Conservation (phyloP, 306 rosid genomes). For the Leucaena leucocephala region DNA sequence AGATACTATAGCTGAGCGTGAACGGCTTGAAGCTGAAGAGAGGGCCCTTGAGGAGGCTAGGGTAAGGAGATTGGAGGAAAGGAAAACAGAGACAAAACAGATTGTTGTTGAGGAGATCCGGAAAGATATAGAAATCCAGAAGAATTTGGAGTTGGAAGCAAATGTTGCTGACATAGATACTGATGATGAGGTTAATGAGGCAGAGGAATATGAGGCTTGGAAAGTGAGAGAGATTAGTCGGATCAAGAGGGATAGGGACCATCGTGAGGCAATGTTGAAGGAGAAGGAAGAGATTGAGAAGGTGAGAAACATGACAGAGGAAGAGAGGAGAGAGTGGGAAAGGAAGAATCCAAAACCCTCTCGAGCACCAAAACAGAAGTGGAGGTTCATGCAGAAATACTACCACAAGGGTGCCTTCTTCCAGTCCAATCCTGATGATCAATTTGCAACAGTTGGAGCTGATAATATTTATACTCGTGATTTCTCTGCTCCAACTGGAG, state of each 20-base stretch:
- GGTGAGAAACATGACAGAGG: constrained; percentile 96
- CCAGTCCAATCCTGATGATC: constrained; percentile 66
- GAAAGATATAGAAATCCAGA: constrained; percentile 86
- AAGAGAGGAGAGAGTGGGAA: constrained; percentile 99
- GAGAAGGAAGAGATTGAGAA: constrained; percentile 88
- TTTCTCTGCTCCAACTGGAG: constrained; percentile 96
- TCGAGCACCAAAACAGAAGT: constrained; percentile 63
- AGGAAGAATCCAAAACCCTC: constrained; percentile 87
- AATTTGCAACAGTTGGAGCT: constrained; percentile 53
- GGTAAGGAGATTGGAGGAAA: constrained; percentile 79
- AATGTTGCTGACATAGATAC: constrained; percentile 92
- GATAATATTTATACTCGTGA: constrained; percentile 72
- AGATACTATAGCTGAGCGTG: constrained; percentile 93
- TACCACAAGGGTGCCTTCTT: constrained; percentile 97
- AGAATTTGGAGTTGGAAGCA: constrained; percentile 82
- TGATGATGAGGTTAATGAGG: constrained; percentile 94
- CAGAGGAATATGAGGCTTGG: constrained; percentile 97
- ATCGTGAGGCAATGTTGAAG: constrained; percentile 78
- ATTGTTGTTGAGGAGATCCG: constrained; percentile 93
- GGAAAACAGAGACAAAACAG: constrained; percentile 85
- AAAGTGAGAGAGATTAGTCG: constrained; percentile 90
- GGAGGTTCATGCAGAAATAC: constrained; percentile 98
- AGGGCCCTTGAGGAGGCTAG: constrained; percentile 71
- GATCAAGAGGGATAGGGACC: constrained; percentile 94
- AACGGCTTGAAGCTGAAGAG: constrained; percentile 91